Conservation (phyloP, 2,329 filamentous ascomycete species). For the Venturia pyrina region DNA sequence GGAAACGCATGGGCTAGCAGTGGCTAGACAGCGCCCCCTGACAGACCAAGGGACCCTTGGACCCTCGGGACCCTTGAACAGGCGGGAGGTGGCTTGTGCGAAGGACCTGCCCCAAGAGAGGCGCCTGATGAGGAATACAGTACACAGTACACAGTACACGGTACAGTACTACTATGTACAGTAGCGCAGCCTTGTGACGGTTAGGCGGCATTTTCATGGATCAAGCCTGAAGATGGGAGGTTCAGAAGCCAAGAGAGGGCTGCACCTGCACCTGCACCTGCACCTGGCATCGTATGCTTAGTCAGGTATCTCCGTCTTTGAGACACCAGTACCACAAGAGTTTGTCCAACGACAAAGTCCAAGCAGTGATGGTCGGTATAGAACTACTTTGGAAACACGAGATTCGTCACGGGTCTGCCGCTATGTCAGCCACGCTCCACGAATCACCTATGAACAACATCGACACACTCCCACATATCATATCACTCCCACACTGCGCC, state of each 20-base stretch:
- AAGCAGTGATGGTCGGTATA: background rate
- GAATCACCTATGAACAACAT: background rate
- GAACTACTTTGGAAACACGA: background rate
- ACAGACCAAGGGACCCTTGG: too few species aligned
- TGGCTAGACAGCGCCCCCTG: background rate
- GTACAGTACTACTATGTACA: too few species aligned
- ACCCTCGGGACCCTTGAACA: background rate
- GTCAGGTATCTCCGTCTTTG: too few species aligned
- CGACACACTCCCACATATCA: background rate
- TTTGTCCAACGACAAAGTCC: background rate
- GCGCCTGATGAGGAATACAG: background rate
- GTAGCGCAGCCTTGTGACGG: too few species aligned
- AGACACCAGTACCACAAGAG: too few species aligned
- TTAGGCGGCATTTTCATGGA: too few species aligned
- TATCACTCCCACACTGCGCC: background rate
- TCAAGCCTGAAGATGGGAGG: too few species aligned
- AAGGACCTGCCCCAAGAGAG: background rate
- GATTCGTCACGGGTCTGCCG: background rate
- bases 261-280: too few species aligned
- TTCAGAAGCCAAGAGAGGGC: too few species aligned
- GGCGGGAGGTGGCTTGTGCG: background rate
- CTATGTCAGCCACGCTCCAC: background rate
- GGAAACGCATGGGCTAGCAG: background rate
- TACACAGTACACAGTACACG: too few species aligned
- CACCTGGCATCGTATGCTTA: too few species aligned